Conservation (phyloP, 176 grass and related monocot species). For the Alopecurus myosuroides region DNA sequence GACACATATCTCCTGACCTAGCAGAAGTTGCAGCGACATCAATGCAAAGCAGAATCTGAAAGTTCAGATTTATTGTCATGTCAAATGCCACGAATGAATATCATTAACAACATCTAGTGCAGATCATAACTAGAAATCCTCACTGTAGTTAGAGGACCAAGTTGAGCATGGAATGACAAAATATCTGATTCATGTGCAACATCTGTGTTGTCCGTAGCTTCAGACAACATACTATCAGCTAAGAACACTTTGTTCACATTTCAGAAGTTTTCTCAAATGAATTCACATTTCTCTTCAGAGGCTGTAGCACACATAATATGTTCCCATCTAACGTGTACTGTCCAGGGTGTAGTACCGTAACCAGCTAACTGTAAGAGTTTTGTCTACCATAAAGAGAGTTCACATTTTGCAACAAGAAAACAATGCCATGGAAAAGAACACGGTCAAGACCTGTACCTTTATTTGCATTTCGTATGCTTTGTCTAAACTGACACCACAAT, state of each 20-base stretch:
- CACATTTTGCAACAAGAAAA: not conserved
- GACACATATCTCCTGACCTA: constrained; percentile 71
- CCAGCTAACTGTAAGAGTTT: not conserved
- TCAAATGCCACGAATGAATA: constrained; percentile 16
- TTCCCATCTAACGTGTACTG: not conserved
- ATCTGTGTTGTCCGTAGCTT: constrained; percentile 45
- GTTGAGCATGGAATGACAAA: constrained; percentile 62
- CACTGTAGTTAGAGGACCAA: constrained; percentile 77
- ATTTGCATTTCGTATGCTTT: constrained; percentile 69
- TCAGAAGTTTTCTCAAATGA: not conserved
- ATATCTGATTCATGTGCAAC: constrained; percentile 67
- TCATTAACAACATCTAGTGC: not conserved
- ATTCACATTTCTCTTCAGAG: not conserved
- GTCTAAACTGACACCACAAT: constrained; percentile 92
- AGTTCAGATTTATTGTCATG: constrained; percentile 34
- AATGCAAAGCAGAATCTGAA: constrained; percentile 87
- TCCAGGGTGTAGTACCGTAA: not conserved
- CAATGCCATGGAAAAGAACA: not conserved
- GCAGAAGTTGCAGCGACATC: constrained; percentile 84
- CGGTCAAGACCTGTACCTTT: constrained; percentile 50
- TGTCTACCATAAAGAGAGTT: not conserved
- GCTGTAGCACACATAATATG: not conserved
- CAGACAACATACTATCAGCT: not conserved
- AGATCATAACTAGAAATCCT: constrained; percentile 31
- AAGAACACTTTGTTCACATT: not conserved